Evolutionary conservation across 192 early-diverging fungal genomes (phyloP).

Genomic region (Funneliformis mosseae): DNA sequence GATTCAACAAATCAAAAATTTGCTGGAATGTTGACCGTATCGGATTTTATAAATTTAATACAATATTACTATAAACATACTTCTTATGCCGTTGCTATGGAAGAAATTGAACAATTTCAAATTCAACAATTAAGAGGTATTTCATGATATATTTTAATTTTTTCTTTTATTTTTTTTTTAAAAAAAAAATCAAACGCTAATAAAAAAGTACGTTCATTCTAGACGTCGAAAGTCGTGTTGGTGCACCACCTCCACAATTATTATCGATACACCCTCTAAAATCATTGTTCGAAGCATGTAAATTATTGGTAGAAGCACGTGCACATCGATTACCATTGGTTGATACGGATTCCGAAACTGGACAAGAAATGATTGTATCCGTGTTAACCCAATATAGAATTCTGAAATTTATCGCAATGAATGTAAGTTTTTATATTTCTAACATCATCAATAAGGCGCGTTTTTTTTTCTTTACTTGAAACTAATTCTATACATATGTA

Average conservation of each 20-base stretch:
- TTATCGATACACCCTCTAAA: constrained; percentile 84
- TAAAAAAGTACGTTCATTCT: constrained; percentile 3
- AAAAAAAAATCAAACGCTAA: background rate
- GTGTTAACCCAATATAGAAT: constrained; percentile 90
- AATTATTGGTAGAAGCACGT: constrained; percentile 75
- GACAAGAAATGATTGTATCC: constrained; percentile 85
- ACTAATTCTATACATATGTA: constrained; percentile 5
- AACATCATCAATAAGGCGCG: background rate
- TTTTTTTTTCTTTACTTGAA: background rate
- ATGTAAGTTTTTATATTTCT: constrained; percentile 52
- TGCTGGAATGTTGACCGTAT: constrained; percentile 94
- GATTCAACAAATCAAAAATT: constrained; percentile 77
- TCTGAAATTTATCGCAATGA: constrained; percentile 83
- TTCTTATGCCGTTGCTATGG: constrained; percentile 77
- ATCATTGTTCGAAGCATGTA: constrained; percentile 85
- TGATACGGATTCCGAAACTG: constrained; percentile 74
- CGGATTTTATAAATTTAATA: constrained; percentile 94
- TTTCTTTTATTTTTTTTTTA: constrained; percentile 22
- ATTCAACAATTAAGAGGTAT: constrained; percentile 69
- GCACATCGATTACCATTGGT: constrained; percentile 89
- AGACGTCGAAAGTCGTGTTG: constrained; percentile 67
- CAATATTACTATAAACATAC: constrained; percentile 88
- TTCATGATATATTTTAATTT: background rate
- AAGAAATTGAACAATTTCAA: constrained; percentile 83
- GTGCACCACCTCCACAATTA: constrained; percentile 60